phyloP scores from a whole-genome alignment of 2,329 filamentous ascomycete genomes.

The Nemania bipapillata region DNA sequence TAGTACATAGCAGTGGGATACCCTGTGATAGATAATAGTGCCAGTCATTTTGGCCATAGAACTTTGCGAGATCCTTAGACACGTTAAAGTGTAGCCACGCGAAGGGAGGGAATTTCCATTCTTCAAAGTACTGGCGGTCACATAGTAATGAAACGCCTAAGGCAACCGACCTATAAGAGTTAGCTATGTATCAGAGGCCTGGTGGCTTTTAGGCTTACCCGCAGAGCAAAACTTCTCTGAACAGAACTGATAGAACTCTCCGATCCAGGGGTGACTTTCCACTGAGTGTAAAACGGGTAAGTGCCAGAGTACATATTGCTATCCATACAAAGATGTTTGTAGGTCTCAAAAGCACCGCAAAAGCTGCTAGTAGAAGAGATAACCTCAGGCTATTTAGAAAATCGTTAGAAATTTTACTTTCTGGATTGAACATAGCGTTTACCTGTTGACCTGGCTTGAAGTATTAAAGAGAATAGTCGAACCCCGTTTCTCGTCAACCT shows the following conservation, averaged over 20 bases:
- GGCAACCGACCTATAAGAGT: conserved; percentile 57
- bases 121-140: conserved; percentile 82
- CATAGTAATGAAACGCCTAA: conserved; percentile 72
- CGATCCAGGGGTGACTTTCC: conserved; percentile 56
- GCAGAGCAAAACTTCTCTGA: conserved; percentile 73
- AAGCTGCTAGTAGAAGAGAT: conserved; percentile 78
- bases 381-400: conserved; percentile 60
- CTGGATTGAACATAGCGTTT: conserved; percentile 30
- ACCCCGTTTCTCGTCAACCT: conserved; percentile 54
- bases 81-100: conserved; percentile 93
- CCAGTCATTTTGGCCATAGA: conserved; percentile 89
- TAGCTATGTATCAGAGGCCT: conserved; percentile 9
- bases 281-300: conserved; percentile 57
- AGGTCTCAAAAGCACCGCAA: conserved; percentile 86
- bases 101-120: conserved; percentile 88
- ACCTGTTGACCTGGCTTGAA: conserved; percentile 50
- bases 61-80: conserved; percentile 84
- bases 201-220: conserved; percentile 53
- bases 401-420: conserved; percentile 16
- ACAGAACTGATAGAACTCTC: conserved; percentile 62
- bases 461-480: conserved; percentile 47
- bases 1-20: conserved; percentile 85
- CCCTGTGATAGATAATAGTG: conserved; percentile 96
- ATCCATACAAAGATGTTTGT: conserved; percentile 91
- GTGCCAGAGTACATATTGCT: conserved; percentile 67